Percentiles rank a stretch among this genome's conserved stretches.
phyloP scores from a whole-genome alignment of 78 protist species.

The Dictyostelium citrinum region DNA sequence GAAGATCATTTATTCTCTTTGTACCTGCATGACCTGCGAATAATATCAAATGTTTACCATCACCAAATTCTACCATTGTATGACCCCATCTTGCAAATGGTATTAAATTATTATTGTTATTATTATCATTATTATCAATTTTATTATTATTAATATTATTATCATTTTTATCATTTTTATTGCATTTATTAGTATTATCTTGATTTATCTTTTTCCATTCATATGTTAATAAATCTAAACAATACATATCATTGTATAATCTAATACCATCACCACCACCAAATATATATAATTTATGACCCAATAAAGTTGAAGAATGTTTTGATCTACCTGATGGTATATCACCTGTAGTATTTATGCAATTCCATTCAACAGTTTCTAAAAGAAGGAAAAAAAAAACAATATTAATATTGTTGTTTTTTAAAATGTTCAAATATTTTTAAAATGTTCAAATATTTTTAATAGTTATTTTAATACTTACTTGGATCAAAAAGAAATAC shows the following conservation, averaged over 20 bases:
- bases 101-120: neutral
- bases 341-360: neutral
- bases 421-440: too few relatives aligned
- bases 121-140: neutral
- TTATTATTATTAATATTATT: neutral
- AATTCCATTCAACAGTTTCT: constrained; percentile 6
- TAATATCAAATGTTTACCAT: neutral
- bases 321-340: constrained; percentile 74
- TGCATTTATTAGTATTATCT: neutral
- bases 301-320: constrained; percentile 47
- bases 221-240: constrained; percentile 16
- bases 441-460: too few relatives aligned
- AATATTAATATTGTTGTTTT: too few relatives aligned
- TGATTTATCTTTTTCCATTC: constrained; percentile 19
- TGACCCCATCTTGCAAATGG: constrained; percentile 76
- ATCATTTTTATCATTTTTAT: neutral
- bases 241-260: constrained; percentile 63
- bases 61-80: constrained; percentile 18
- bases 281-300: constrained; percentile 50
- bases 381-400: neutral
- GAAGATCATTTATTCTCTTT: constrained; percentile 47
- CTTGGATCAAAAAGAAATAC: constrained; percentile 17
- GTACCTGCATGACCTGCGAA: constrained; percentile 64
- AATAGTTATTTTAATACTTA: too few relatives aligned
- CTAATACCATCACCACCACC: constrained; percentile 82